phyloP scores from a whole-genome alignment of 202 grass and related monocot genomes.

The Setaria viridis region DNA sequence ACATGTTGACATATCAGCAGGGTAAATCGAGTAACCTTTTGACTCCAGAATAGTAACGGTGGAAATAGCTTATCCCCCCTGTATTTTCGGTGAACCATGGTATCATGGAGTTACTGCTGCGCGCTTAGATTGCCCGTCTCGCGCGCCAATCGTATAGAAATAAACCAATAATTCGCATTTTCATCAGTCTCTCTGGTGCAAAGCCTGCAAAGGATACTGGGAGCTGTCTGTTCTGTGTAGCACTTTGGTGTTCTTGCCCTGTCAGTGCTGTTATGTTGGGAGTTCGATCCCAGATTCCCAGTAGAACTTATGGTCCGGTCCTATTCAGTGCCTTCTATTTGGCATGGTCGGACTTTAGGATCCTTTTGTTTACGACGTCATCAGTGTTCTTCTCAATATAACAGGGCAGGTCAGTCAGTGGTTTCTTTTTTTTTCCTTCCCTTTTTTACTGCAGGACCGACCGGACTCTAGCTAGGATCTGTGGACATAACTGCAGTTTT shows the following conservation, averaged over 20 bases:
- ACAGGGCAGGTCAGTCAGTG: neutral
- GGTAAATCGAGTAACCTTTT: constrained; percentile 59
- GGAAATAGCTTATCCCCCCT: constrained; percentile 41
- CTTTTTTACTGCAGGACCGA: neutral
- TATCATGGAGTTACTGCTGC: neutral
- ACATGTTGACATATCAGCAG: constrained; percentile 52
- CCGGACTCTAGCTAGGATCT: neutral
- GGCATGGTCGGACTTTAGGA: no score
- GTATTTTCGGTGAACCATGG: constrained; percentile 24
- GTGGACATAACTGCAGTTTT: neutral
- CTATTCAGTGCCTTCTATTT: no score
- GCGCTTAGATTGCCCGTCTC: neutral
- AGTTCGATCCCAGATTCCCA: neutral
- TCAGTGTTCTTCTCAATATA: no score
- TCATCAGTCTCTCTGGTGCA: neutral
- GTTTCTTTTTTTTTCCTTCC: neutral
- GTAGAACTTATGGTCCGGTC: no score
- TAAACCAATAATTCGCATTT: constrained; percentile 29
- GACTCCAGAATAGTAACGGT: constrained; percentile 50
- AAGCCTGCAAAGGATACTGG: neutral
- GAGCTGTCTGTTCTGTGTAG: neutral
- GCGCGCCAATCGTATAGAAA: constrained; percentile 35
- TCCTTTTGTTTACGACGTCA: no score
- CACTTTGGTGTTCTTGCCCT: neutral
- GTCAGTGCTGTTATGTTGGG: neutral